Base-by-base conservation (phyloP, 495 filamentous ascomycete genomes). In the Trypethelium eluteriae region DNA sequence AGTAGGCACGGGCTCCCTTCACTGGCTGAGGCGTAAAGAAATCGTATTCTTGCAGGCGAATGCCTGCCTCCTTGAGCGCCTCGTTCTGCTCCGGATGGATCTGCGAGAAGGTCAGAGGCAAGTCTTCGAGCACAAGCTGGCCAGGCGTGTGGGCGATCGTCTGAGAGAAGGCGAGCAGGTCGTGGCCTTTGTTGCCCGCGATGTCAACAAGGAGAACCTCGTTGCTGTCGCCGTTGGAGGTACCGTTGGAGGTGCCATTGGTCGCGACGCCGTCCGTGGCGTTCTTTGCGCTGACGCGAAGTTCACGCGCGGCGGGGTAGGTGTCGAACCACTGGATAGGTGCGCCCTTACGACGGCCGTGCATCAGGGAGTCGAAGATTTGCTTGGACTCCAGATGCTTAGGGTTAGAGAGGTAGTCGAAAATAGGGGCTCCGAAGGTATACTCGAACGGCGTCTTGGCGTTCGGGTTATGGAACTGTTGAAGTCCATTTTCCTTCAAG, bases 1-100 rank as follows among this genome's bases (percentile, higher is more conserved):
- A 71, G 47, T 71, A 71, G 10, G 57, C 38, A 5, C 67, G 64
- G 1, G 69, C 69, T 14, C 69, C 69, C 50, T 67, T 67, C 5
- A 70, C 65, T 7, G 68, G 68, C 62, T 70, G 65, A 36, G 38
- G 38, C 39, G 38, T 49, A 61, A 70, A 70, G 46, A 70, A 70
- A 50, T 70, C 66, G 53, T 70, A 62, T 36, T 7, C 64, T 64
- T 67, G 67, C 34, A 49, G 16, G 3, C 62, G 25, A 14, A 69
- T 67, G 10, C 64, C 67, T 14, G 39, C 46, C 16, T 25, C 16
- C 34, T 14, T 39, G 35, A 34, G 64, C 18, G 32, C 35, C 36
- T 38, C 4, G 25, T 65, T 18, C 14, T 35, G 16, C 16, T 18
- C 50, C 1, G 32, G 32, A 18, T 38, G 3, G 62, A 67, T 18